Conservation (phyloP, 768 basidiomycete species). For the Auriculariales sp. region DNA sequence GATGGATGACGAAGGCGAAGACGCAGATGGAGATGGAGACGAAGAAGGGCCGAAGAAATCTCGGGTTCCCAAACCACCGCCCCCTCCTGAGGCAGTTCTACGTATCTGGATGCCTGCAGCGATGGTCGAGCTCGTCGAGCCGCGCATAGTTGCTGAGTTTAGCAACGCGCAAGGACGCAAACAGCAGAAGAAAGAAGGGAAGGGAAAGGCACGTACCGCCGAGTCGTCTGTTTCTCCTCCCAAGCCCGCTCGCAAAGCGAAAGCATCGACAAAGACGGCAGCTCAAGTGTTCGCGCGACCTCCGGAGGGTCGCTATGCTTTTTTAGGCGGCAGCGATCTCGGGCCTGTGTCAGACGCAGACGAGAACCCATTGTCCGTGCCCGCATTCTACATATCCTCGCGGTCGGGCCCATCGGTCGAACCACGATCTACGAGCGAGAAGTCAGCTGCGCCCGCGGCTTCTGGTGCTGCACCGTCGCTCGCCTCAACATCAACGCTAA, state of each 20-base stretch:
- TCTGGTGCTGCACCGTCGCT: too few relatives aligned
- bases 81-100: conserved; percentile 39
- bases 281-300: not conserved
- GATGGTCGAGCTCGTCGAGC: conserved; percentile 56
- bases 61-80: conserved; percentile 25
- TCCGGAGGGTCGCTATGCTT: too few relatives aligned
- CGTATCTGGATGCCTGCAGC: conserved; percentile 75
- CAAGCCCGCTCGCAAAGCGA: conserved; percentile 1
- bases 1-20: conserved; percentile 38
- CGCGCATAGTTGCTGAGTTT: conserved; percentile 46
- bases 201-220: conserved; percentile 4
- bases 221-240: conserved; percentile 4
- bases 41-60: conserved; percentile 10
- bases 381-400: not conserved
- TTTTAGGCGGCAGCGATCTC: not conserved
- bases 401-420: too few relatives aligned
- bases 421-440: too few relatives aligned
- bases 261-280: not conserved
- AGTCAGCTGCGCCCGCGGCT: too few relatives aligned
- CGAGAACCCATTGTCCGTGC: not conserved
- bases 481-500: too few relatives aligned
- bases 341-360: not conserved
- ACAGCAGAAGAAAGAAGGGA: conserved; percentile 27
- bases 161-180: conserved; percentile 36
- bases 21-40: conserved; percentile 29